phyloP scores from a whole-genome alignment of 208 protist genomes.

The Leishmania turanica region DNA sequence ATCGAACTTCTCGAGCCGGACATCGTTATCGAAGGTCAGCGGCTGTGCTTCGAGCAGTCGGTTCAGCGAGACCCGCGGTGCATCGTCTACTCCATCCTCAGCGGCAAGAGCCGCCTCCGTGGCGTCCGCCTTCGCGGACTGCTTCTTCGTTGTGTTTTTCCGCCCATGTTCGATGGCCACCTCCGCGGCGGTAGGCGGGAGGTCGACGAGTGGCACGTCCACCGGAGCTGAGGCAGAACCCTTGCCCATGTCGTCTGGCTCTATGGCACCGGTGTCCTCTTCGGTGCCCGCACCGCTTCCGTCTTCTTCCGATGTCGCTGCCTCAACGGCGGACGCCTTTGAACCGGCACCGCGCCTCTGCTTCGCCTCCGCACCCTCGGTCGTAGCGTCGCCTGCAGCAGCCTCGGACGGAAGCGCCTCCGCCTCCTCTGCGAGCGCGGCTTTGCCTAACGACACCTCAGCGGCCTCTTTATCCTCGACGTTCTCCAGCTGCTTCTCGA shows the following conservation, averaged over 20 bases:
- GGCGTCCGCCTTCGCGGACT: not conserved
- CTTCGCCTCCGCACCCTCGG: not conserved
- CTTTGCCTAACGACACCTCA: not conserved
- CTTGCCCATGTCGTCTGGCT: not conserved
- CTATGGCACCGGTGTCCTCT: not conserved
- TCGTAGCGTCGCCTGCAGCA: not conserved
- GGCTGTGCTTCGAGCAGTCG: conserved; percentile 21
- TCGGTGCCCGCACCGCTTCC: not conserved
- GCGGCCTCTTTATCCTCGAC: not conserved
- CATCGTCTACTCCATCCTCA: not conserved
- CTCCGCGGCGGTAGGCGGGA: conserved; percentile 26
- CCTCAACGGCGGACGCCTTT: not conserved
- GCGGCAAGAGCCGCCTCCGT: not conserved
- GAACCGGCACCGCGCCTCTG: not conserved
- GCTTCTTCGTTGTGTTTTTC: conserved; percentile 1
- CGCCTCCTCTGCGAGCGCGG: not conserved
- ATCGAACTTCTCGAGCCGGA: conserved; percentile 25
- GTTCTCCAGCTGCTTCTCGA: not conserved
- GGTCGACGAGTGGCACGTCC: conserved; percentile 15
- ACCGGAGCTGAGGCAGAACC: not conserved
- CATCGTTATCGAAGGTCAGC: conserved; percentile 32
- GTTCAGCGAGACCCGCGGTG: conserved; percentile 16
- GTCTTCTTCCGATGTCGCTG: not conserved
- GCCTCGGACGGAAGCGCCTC: not conserved
- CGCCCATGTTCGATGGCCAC: conserved; percentile 21